phyloP scores from a whole-genome alignment of 441 rosid species.

The Populus hybrid region DNA sequence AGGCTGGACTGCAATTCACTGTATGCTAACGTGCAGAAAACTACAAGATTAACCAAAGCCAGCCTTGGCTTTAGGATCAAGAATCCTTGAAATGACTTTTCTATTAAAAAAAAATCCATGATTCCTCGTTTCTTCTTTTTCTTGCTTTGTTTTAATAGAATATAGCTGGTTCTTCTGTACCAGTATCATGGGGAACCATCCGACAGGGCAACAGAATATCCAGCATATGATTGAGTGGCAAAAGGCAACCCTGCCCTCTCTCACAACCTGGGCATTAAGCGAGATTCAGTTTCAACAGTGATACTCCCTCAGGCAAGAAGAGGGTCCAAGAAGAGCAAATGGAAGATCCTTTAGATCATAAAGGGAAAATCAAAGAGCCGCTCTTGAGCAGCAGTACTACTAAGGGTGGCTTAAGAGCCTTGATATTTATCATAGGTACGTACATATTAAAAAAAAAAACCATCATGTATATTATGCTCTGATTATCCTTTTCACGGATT shows the following conservation, averaged over 20 bases:
- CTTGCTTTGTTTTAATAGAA: too few relatives aligned
- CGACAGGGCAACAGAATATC: not conserved
- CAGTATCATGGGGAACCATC: not conserved
- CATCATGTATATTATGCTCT: not conserved
- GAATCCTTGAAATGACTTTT: not conserved
- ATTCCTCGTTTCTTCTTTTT: not conserved
- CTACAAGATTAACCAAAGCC: not conserved
- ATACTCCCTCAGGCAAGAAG: not conserved
- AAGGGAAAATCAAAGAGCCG: constrained; percentile 23
- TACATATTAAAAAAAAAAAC: not conserved
- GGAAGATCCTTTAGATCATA: not conserved
- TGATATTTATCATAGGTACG: constrained; percentile 57
- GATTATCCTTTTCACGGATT: not conserved
- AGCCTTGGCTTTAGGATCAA: not conserved
- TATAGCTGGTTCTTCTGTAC: not conserved
- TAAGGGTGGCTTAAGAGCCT: constrained; percentile 45
- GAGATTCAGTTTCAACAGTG: not conserved
- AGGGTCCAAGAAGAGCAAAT: not conserved
- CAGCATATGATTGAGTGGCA: not conserved
- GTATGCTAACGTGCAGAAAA: too few relatives aligned
- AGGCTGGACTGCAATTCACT: not conserved
- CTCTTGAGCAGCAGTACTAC: constrained; percentile 16
- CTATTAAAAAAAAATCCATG: not conserved
- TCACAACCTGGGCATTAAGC: not conserved
- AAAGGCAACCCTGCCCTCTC: not conserved